phyloP scores from a whole-genome alignment of 441 rosid species.

The Raphanus hybrid region DNA sequence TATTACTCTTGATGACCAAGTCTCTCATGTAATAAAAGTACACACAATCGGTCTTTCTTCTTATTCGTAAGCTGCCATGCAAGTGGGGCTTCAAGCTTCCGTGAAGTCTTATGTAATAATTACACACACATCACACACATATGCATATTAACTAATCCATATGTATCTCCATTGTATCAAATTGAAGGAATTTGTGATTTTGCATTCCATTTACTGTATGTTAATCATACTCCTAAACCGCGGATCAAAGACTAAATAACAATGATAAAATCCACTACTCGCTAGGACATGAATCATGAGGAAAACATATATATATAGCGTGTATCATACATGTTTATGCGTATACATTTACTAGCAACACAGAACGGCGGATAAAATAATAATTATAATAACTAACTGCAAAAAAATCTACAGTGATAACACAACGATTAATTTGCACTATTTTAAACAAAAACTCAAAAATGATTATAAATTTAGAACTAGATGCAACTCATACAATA shows the following conservation, averaged over 20 bases:
- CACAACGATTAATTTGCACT: neutral
- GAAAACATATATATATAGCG: slow-evolving; percentile 32
- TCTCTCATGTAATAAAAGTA: slow-evolving; percentile 34
- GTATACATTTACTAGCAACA: slow-evolving; percentile 29
- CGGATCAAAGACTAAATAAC: slow-evolving; percentile 15
- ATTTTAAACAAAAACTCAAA: neutral
- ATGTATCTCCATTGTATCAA: slow-evolving; percentile 1
- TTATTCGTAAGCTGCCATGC: slow-evolving; percentile 41
- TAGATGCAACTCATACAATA: neutral
- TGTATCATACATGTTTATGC: slow-evolving; percentile 31
- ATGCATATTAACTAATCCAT: neutral
- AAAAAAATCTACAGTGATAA: neutral
- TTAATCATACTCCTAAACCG: slow-evolving; percentile 32
- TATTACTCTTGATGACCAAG: slow-evolving; percentile 34
- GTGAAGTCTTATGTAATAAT: slow-evolving; percentile 29
- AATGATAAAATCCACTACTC: neutral
- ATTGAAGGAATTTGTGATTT: slow-evolving; percentile 1
- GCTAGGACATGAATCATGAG: slow-evolving; percentile 40
- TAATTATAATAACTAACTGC: neutral
- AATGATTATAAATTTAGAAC: neutral
- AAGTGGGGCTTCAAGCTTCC: slow-evolving; percentile 40
- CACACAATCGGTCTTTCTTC: slow-evolving; percentile 35
- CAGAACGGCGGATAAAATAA: neutral
- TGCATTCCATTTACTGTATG: slow-evolving; percentile 6
- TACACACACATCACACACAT: neutral